phyloP scores from a whole-genome alignment of 2,329 filamentous ascomycete species.

The Westerdykella aurantiaca region DNA sequence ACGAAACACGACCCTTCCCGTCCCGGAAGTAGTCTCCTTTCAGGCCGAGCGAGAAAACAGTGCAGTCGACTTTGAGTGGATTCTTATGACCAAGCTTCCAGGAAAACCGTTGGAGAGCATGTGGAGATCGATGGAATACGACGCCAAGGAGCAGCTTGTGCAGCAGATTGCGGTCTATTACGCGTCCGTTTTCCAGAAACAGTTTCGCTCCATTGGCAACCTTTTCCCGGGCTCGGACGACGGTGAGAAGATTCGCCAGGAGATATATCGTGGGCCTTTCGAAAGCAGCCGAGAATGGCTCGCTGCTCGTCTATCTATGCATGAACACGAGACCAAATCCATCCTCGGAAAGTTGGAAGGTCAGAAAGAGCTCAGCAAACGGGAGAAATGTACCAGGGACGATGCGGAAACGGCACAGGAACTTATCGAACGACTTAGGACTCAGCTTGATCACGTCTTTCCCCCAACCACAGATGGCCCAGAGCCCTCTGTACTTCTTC shows the following conservation, averaged over 20 bases:
- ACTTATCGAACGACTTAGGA: no score
- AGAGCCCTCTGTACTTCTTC: conserved; percentile 1
- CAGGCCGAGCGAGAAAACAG: conserved; percentile 5
- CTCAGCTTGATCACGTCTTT: no score
- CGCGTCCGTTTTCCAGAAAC: conserved; percentile 3
- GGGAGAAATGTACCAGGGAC: conserved; percentile 4
- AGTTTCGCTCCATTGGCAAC: conserved; percentile 4
- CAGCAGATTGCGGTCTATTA: conserved; percentile 2
- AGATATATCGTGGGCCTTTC: conserved; percentile 4
- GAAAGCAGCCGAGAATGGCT: conserved; percentile 6
- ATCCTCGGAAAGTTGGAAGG: neutral
- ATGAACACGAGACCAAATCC: neutral
- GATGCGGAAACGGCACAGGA: conserved; percentile 3
- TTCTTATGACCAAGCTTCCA: conserved; percentile 16
- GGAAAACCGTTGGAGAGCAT: neutral
- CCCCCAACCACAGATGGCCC: no score
- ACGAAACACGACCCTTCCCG: conserved; percentile 13
- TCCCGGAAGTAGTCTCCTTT: conserved; percentile 9
- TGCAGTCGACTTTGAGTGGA: conserved; percentile 20
- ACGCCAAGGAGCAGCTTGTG: conserved; percentile 9
- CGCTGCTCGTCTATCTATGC: conserved; percentile 3
- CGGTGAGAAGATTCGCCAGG: conserved; percentile 1
- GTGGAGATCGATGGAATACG: conserved; percentile 5
- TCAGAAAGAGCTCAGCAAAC: no score
- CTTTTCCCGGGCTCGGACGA: conserved; percentile 1